phyloP scores from a whole-genome alignment of 2,329 filamentous ascomycete genomes.

The Exophiala spinifera region DNA sequence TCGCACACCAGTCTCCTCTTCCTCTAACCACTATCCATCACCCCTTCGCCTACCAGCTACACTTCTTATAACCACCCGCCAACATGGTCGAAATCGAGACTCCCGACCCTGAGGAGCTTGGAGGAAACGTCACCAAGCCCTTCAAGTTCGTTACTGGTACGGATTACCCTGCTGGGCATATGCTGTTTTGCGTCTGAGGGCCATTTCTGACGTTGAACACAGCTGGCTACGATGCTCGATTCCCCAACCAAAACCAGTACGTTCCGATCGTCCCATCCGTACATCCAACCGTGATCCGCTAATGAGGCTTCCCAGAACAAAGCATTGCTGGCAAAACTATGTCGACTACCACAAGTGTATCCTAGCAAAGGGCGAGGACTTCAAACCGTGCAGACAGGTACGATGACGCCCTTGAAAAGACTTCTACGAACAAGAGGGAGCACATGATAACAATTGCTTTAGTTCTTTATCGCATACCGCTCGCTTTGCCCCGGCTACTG shows the following conservation, averaged over 20 bases:
- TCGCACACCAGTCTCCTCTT: constrained; percentile 12
- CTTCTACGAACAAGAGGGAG: not conserved
- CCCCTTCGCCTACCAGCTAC: constrained; percentile 30
- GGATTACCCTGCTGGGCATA: constrained; percentile 20
- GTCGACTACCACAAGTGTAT: constrained; percentile 99
- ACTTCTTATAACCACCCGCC: constrained; percentile 43
- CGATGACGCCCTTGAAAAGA: not conserved
- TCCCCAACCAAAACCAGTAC: constrained; percentile 84
- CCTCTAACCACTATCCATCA: constrained; percentile 23
- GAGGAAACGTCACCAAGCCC: constrained; percentile 87
- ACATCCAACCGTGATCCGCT: constrained; percentile 1
- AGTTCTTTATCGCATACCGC: constrained; percentile 97
- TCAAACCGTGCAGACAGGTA: constrained; percentile 95
- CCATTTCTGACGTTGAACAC: constrained; percentile 23
- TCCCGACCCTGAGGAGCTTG: constrained; percentile 66
- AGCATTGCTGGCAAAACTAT: constrained; percentile 99
- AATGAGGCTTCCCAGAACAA: constrained; percentile 56
- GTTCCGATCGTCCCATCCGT: constrained; percentile 24
- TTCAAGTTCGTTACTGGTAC: constrained; percentile 69
- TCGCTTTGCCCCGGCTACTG: constrained; percentile 95
- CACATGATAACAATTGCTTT: constrained; percentile 17
- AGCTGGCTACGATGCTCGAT: constrained; percentile 91
- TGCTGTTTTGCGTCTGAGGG: constrained; percentile 19
- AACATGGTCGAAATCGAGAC: constrained; percentile 77
- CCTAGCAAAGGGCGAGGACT: constrained; percentile 96